phyloP scores from a whole-genome alignment of 352 stramenopile genomes.

The Chrysophaeum taylorii region DNA sequence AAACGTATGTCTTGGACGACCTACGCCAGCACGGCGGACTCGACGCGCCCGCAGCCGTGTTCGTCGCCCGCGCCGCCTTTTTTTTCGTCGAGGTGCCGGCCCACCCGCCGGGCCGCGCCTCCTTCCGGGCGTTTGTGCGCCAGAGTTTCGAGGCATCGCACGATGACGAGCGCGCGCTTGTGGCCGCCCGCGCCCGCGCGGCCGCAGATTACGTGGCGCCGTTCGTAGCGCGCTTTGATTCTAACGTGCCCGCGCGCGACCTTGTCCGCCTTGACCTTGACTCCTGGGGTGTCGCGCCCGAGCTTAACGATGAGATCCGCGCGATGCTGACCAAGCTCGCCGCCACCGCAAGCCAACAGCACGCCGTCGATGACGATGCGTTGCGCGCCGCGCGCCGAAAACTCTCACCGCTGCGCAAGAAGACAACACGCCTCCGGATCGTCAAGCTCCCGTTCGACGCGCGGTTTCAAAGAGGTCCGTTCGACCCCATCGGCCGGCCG shows the following conservation, averaged over 20 bases:
- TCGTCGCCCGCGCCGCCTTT: not conserved
- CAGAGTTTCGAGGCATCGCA: not conserved
- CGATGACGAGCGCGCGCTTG: not conserved
- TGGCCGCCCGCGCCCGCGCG: not conserved
- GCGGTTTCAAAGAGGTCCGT: not conserved
- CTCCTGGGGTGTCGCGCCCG: too few species aligned
- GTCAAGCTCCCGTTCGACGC: not conserved
- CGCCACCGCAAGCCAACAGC: not conserved
- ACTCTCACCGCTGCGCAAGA: not conserved
- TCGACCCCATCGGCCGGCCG: not conserved
- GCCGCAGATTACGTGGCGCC: not conserved
- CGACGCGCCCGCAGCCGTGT: not conserved
- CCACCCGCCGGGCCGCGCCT: not conserved
- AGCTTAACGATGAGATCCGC: too few species aligned
- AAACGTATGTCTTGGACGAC: not conserved
- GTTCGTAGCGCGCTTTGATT: not conserved
- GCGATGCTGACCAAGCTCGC: too few species aligned
- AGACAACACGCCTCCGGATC: not conserved
- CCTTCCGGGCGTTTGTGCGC: not conserved
- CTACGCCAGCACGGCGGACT: not conserved
- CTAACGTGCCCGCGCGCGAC: not conserved
- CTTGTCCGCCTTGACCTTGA: too few species aligned
- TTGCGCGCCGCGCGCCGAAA: not conserved
- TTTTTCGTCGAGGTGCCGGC: not conserved
- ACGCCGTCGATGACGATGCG: not conserved